A percentile compares a stretch with the other conserved stretches of the same genome.
These are phyloP conservation scores for Lepidium sativum DNA, from an alignment of 345 rosid genomes.

Conservation along the genomic window DNA sequence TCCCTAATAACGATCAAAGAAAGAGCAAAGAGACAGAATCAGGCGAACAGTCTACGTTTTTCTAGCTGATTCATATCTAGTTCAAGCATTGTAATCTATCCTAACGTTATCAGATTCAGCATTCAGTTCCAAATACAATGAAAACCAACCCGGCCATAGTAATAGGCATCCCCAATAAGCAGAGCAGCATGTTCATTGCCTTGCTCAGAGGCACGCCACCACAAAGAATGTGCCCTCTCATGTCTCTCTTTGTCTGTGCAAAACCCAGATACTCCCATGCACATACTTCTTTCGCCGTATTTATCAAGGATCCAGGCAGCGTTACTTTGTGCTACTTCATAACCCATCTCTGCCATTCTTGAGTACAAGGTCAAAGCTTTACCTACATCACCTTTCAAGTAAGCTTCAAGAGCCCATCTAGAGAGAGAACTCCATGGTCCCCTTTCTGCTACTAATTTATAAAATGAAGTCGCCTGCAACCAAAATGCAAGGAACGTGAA, in stretches of 20 bases:
- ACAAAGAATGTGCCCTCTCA: slow-evolving; percentile 73
- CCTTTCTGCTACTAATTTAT: slow-evolving; percentile 82
- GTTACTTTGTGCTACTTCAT: slow-evolving; percentile 89
- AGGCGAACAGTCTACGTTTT: not conserved
- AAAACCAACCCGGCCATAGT: slow-evolving; percentile 59
- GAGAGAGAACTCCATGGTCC: slow-evolving; percentile 96
- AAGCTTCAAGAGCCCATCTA: slow-evolving; percentile 92
- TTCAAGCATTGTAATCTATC: not conserved
- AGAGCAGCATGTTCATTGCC: too few relatives aligned
- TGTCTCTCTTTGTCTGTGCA: slow-evolving; percentile 75
- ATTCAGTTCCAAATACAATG: not conserved
- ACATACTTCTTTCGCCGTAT: slow-evolving; percentile 80
- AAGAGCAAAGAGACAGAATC: not conserved
- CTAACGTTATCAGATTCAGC: too few relatives aligned
- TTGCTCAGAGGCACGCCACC: too few relatives aligned
- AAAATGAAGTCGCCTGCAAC: slow-evolving; percentile 69
- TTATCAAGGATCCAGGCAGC: slow-evolving; percentile 97
- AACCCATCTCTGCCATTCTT: slow-evolving; percentile 98
- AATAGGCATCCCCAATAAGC: slow-evolving; percentile 88
- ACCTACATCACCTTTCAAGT: slow-evolving; percentile 79
- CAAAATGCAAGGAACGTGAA: not conserved
- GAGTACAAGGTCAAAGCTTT: slow-evolving; percentile 76
- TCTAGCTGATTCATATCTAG: too few relatives aligned
- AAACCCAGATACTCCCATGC: slow-evolving; percentile 78
- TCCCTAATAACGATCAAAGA: slow-evolving; percentile 44